Base-by-base conservation (phyloP, 2,329 filamentous ascomycete genomes). In the Penicillium sp. region DNA sequence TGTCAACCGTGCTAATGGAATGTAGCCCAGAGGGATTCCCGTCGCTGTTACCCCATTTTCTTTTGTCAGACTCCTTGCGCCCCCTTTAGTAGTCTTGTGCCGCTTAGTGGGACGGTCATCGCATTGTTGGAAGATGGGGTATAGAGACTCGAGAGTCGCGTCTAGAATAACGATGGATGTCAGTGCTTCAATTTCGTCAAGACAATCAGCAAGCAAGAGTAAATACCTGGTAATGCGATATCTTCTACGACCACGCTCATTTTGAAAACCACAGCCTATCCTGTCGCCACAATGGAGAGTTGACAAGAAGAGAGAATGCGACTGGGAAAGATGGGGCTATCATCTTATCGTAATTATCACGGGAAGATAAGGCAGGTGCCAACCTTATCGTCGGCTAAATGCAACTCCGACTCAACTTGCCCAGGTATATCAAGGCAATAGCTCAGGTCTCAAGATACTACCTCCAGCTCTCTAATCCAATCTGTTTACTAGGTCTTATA, bases 51-150 rank as follows among this genome's bases (percentile, higher is more conserved):
- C 17, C 1, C 66, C 64, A 45, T 62, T 56, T 15, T 59, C 23
- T 2, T 64, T 25, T 10, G 57, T 45, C 17, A 73, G 58, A 19
- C 62, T 69, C 15, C 56, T 60, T 27, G 54, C 19, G 10, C 49
- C 60, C 31, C 60, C 55, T 43, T 65, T 61, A 2, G 57, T 21
- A 47, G 68, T 27, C 61, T 73, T 76, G 59, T 70, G 73, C 51
- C 73, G 72, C 62, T 76, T 76, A 19, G 45, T 66, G 12, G 63
- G 65, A 59, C 52, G 69, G n/a, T 51, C 62, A 48, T 68, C 57
- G 38, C 19, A 59, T 55, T 64, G 63, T 45, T 59, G 54, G 41
- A 74, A 60, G 42, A 65, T 59, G 31, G 61, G 56, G 51, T 63
- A 65, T 40, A 74, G 54, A 54, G 58, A 63, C 57, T 60, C 52